A percentile compares a stretch with the other conserved stretches of the same genome.
Evolutionary conservation across 176 grass and related monocot species (phyloP).

Genomic region (bread wheat (Triticum aestivum)): IWGSC_CS_RefSeq_v2.1 NC_057806.1:384377629-384378128

Average conservation of each 20-base stretch:
- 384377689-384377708: slow-evolving; percentile 3
- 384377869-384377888: background rate
- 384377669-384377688: background rate
- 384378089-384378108: background rate
- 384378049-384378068: background rate
- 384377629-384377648: background rate
- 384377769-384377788: background rate
- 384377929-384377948: background rate
- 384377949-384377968: background rate
- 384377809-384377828: slow-evolving; percentile 18
- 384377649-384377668: slow-evolving; percentile 23
- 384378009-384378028: background rate
- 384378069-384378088: background rate
- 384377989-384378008: background rate
- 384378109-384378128: background rate
- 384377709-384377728: slow-evolving; percentile 32
- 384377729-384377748: slow-evolving; percentile 70
- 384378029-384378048: background rate
- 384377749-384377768: slow-evolving; percentile 65
- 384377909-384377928: background rate
- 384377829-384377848: slow-evolving; percentile 12
- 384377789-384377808: background rate
- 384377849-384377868: background rate
- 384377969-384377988: background rate
- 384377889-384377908: background rate